Evolutionary conservation across 768 basidiomycete genomes (phyloP), one percentile per base, ranked within the genome.

Genomic region (Lactarius psammicola): DNA sequence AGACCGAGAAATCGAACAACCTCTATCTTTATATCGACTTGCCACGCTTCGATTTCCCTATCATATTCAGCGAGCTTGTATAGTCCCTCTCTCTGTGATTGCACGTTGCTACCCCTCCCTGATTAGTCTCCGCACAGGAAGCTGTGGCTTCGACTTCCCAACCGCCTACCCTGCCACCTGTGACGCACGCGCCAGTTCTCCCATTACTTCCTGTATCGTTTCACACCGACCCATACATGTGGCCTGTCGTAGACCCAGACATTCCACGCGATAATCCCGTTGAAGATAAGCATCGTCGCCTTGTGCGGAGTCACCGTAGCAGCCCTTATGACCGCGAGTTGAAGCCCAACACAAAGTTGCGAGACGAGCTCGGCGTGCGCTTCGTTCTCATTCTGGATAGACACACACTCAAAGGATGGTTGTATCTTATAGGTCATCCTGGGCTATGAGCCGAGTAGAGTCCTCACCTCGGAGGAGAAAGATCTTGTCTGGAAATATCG

Each of bases 401-500:
- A 9, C 9, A 38, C 10, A 34, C 4, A 53, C 38, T 57, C 10
- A 56, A 17, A 17, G 0, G 49, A 26, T 51, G n/a, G 3, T 55
- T 44, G 2, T 28, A 0, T 46, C 17, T 46, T 63, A 4, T 68
- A 98, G 95, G 86, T 88, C 67, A 94, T 99, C 56, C 84, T 99
- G 59, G 87, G 87, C 59, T 94, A 98, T 69, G 88, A 95, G 0
- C 97, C 97, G 0, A 95, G 91, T 65, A 92, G 89, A 65, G 82
- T 84, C 11, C 80, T 99, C 9, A 91, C 86, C 4, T 87, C 94
- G 0, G 92, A 95, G 72, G 96, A 98, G 77, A 97, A 96, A 73
- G 96, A 98, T 70, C 80, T 95, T 49, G 88, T 98, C 44, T 99
- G 97, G 97, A 95, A 96, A 75, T 99, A 96, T 82, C 86, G 97